Percentiles rank a stretch among this genome's conserved stretches.
These are phyloP conservation scores for Debaryomyces robertsiae DNA, from an alignment of 1,139 yeast species.

Conservation along the genomic window DNA sequence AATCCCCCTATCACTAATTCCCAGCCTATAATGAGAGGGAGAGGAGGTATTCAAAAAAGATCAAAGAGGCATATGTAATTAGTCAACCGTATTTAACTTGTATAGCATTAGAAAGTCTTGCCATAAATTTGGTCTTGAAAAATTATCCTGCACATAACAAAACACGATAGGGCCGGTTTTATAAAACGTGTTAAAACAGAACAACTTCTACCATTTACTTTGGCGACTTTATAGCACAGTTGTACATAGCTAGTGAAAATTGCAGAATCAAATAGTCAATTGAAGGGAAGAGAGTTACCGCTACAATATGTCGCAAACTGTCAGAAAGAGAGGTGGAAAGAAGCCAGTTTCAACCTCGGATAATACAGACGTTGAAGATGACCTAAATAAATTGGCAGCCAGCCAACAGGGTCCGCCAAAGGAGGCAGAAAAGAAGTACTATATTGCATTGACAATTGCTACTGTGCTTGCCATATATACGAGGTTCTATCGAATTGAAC, in stretches of 20 bases:
- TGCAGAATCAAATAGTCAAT: background rate
- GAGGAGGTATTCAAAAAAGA: constrained; percentile 55
- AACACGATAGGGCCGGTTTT: background rate
- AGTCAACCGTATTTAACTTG: background rate
- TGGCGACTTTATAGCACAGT: background rate
- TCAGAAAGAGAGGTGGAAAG: constrained; percentile 32
- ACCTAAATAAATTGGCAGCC: constrained; percentile 12
- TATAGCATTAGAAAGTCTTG: background rate
- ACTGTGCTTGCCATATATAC: constrained; percentile 69
- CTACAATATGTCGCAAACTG: constrained; percentile 26
- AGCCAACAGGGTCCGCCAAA: constrained; percentile 11
- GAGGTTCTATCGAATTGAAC: constrained; percentile 70
- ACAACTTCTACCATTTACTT: background rate
- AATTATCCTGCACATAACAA: constrained; percentile 4
- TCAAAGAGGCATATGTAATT: constrained; percentile 37
- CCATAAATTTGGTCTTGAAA: background rate
- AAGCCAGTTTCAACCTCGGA: constrained; percentile 15
- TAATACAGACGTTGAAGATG: constrained; percentile 11
- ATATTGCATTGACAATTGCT: constrained; percentile 46
- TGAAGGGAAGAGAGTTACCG: constrained; percentile 8
- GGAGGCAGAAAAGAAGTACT: constrained; percentile 30
- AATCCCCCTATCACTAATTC: background rate
- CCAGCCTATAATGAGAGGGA: constrained; percentile 45
- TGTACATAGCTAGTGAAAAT: background rate
- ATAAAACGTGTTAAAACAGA: constrained; percentile 7